phyloP scores from a whole-genome alignment of 768 basidiomycete species.

The Lactifluus piperatus region DNA sequence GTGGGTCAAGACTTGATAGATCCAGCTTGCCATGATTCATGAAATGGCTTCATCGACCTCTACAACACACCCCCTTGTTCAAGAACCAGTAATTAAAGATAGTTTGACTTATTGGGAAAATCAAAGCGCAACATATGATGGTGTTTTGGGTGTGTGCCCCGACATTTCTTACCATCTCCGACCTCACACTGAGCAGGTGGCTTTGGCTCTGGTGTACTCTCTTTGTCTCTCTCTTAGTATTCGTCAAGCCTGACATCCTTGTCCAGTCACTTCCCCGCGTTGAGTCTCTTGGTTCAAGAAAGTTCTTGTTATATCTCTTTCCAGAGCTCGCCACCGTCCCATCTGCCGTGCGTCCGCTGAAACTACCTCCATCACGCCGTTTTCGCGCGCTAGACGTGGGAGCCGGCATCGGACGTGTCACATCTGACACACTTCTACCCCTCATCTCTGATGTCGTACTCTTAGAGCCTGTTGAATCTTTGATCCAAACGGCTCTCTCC shows the following conservation, averaged over 20 bases:
- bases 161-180: background rate
- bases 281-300: slow-evolving; percentile 84
- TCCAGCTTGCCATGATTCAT: background rate
- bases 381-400: slow-evolving; percentile 85
- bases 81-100: slow-evolving; percentile 52
- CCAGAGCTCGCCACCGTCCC: slow-evolving; percentile 73
- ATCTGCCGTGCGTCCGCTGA: slow-evolving; percentile 55
- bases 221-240: slow-evolving; percentile 13
- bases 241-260: background rate
- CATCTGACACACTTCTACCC: slow-evolving; percentile 79
- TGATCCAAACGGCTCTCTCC: slow-evolving; percentile 63
- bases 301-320: slow-evolving; percentile 73
- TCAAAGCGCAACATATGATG: slow-evolving; percentile 75
- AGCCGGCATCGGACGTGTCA: slow-evolving; percentile 91
- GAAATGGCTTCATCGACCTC: background rate
- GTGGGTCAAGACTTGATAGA: no score
- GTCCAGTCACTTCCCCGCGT: slow-evolving; percentile 79
- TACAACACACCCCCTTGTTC: background rate
- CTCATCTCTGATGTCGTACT: slow-evolving; percentile 82
- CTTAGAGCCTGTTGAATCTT: slow-evolving; percentile 77
- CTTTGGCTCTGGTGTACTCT: slow-evolving; percentile 45
- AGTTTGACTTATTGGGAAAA: slow-evolving; percentile 83
- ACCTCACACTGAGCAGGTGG: slow-evolving; percentile 30
- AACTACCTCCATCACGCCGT: slow-evolving; percentile 31
- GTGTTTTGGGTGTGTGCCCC: slow-evolving; percentile 60